Base-by-base conservation (phyloP, 164 flowering plant species). In the Vitis labrusca region DNA sequence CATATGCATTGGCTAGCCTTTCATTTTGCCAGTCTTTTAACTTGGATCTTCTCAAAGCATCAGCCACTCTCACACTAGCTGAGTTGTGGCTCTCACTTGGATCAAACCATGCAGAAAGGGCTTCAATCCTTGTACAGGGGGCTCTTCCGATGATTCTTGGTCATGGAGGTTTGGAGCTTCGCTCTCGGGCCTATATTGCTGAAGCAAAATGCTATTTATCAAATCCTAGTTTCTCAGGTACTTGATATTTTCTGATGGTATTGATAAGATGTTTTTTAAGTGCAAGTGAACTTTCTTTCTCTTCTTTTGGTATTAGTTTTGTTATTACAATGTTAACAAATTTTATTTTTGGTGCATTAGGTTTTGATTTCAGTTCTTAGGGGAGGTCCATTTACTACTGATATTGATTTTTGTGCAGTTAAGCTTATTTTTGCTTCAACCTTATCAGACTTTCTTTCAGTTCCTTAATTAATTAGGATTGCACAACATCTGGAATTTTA, bases 111-210 rank as follows among this genome's bases (percentile, higher is more conserved):
- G 88, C 94, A 52, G 87, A 86, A 74, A 80, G 92, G 63, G 96
- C 99, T 60, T 72, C 78, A 58, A 67, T 73, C 71, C 97, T 95
- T 49, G 32, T 93, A 50, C 91, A 93, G 76, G 85, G 86, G 64
- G 85, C 87, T 61, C 81, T 95, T 71, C 94, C 98, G 2, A 84
- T 89, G 78, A 86, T 93, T 76, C 90, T 95, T 77, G 98, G 99
- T 59, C 97, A 95, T 78, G 99, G 99, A 60, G 97, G 99, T 69
- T 75, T 95, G 80, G 98, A 95, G 85, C 91, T 95, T 23, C 79
- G 90, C 72, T 87, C 92, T 59, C 89, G 97, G 44, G 98, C 99
- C n/a, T 74, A 78, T 67, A 89, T 95, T 68, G 85, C 82, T 44
- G 93, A 90, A 75, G 96, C 96, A 73, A 93, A 95, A 81, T 95